Percentiles rank a stretch among this genome's conserved stretches.
phyloP scores from a whole-genome alignment of 306 rosid species.

The Cucurbita ficifolia region DNA sequence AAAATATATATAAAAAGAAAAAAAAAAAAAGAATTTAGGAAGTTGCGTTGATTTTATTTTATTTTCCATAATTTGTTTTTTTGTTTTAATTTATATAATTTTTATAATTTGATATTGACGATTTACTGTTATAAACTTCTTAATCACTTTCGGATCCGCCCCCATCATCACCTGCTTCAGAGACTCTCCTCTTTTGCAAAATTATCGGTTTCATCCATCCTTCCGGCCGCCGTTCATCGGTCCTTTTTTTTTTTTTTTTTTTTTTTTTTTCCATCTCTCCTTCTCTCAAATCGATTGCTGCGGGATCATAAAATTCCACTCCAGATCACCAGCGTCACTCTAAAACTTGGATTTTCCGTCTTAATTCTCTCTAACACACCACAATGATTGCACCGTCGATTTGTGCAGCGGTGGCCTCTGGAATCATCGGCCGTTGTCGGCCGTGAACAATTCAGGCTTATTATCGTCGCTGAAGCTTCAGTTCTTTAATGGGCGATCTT shows the following conservation, averaged over 20 bases:
- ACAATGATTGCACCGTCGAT: conserved; percentile 12
- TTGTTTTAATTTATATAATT: not conserved
- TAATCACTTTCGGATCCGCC: conserved; percentile 12
- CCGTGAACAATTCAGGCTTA: not conserved
- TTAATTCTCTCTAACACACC: not conserved
- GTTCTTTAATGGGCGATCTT: conserved; percentile 35
- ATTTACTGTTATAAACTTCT: conserved; percentile 5
- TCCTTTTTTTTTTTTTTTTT: not conserved
- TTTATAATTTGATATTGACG: not conserved
- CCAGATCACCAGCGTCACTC: not conserved
- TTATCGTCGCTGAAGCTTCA: not conserved
- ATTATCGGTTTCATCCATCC: conserved; percentile 14
- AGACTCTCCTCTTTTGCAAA: not conserved
- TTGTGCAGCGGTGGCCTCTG: not conserved
- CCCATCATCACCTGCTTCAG: conserved; percentile 9
- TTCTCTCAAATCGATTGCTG: not conserved
- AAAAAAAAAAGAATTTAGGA: not conserved
- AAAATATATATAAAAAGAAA: not conserved
- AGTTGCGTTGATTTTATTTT: not conserved
- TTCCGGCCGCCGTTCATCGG: not conserved
- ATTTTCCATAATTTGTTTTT: not conserved
- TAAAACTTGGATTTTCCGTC: not conserved
- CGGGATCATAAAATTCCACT: conserved; percentile 2
- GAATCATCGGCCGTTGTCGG: not conserved
- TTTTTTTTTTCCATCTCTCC: not conserved